phyloP scores from a whole-genome alignment of 1,284 basidiomycete species.

The Rhodotorula sp. region DNA sequence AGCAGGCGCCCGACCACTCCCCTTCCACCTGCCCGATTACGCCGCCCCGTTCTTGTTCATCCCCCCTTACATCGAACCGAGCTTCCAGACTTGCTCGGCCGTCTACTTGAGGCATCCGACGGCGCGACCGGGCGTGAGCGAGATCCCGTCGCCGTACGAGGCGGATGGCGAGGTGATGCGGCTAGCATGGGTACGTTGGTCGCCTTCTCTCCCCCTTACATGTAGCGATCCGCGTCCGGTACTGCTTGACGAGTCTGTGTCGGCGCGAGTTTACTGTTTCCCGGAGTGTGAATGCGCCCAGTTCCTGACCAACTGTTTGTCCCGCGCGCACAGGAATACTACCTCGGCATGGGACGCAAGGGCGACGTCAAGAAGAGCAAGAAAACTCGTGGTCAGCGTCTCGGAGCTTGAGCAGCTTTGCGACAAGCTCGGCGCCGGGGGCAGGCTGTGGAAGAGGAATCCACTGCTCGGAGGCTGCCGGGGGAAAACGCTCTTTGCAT shows the following conservation, averaged over 20 bases:
- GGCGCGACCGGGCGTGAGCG: conserved; percentile 84
- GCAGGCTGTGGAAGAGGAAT: too few relatives aligned
- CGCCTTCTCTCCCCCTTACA: background rate
- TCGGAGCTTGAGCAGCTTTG: conserved; percentile 23
- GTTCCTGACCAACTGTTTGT: background rate
- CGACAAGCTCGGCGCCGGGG: too few relatives aligned
- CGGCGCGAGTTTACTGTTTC: background rate
- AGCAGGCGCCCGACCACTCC: conserved; percentile 33
- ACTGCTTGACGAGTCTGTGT: too few relatives aligned
- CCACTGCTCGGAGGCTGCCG: too few relatives aligned
- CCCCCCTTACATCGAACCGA: conserved; percentile 90
- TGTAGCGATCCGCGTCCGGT: background rate
- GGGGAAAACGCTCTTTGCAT: too few relatives aligned
- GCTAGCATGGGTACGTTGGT: conserved; percentile 63
- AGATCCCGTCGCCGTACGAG: conserved; percentile 89
- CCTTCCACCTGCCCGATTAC: conserved; percentile 79
- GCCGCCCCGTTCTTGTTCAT: conserved; percentile 91
- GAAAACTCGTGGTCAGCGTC: conserved; percentile 30
- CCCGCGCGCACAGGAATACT: conserved; percentile 27
- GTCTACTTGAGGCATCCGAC: conserved; percentile 95
- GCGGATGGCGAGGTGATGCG: conserved; percentile 86
- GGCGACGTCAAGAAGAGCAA: conserved; percentile 20
- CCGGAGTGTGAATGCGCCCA: background rate
- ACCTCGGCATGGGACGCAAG: conserved; percentile 30
- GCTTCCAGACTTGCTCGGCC: conserved; percentile 85